A percentile compares a stretch with the other conserved stretches of the same genome.
Evolutionary conservation across 495 filamentous ascomycete genomes (phyloP).

Genomic region (Chaetomium tenue): DNA sequence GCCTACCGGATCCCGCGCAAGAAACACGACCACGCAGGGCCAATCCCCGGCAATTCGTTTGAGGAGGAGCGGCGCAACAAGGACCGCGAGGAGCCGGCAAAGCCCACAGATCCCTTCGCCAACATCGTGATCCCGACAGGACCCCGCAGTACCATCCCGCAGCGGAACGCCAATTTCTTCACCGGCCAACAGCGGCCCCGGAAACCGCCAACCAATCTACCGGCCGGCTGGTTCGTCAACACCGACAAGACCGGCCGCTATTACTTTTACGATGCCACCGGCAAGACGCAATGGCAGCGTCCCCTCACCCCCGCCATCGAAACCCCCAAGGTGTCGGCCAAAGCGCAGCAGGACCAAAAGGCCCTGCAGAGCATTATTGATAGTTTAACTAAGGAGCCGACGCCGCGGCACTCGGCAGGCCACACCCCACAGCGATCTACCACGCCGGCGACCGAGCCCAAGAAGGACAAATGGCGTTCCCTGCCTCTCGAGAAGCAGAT

Average conservation of each 20-base stretch:
- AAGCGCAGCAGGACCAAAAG: conserved; percentile 52
- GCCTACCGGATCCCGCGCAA: conserved; percentile 92
- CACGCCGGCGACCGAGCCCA: conserved; percentile 59
- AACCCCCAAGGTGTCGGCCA: conserved; percentile 62
- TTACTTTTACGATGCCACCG: conserved; percentile 78
- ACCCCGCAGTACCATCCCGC: conserved; percentile 62
- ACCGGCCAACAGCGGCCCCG: conserved; percentile 55
- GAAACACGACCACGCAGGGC: conserved; percentile 48
- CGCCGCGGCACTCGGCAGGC: conserved; percentile 46
- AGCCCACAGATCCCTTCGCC: conserved; percentile 32
- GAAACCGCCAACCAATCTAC: conserved; percentile 58
- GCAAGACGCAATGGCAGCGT: conserved; percentile 73
- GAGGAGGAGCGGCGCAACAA: conserved; percentile 63
- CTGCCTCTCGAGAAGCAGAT: conserved; percentile 81
- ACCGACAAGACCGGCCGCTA: conserved; percentile 60
- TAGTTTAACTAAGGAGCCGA: conserved; percentile 66
- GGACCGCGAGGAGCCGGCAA: conserved; percentile 55
- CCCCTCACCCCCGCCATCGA: conserved; percentile 66
- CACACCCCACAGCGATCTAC: conserved; percentile 65
- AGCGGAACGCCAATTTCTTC: conserved; percentile 60
- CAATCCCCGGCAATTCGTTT: conserved; percentile 53
- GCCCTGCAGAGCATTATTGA: conserved; percentile 82
- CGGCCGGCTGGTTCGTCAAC: conserved; percentile 76
- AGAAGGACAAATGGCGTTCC: conserved; percentile 79
- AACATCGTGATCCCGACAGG: conserved; percentile 56